phyloP scores from a whole-genome alignment of 306 rosid species.

The Neltuma alba region DNA sequence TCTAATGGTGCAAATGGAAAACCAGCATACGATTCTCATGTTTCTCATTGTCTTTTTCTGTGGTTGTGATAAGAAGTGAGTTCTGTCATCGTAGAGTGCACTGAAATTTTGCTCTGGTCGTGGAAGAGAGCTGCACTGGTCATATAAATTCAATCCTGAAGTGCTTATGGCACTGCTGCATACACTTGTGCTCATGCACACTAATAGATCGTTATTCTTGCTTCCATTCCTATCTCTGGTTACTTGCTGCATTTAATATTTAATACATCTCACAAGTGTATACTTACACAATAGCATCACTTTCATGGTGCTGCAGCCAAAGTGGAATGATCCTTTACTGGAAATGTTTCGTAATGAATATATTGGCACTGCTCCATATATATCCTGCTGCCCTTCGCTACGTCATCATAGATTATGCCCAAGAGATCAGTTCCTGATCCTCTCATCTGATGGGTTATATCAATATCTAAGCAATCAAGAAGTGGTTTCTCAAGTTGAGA shows the following conservation, averaged over 20 bases:
- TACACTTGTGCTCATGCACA: not conserved
- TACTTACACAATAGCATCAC: slow-evolving; percentile 37
- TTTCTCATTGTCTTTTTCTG: not conserved
- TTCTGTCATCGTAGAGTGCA: not conserved
- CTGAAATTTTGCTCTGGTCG: slow-evolving; percentile 6
- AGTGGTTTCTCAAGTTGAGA: slow-evolving; percentile 94
- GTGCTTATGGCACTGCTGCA: slow-evolving; percentile 24
- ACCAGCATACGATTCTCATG: not conserved
- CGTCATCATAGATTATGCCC: slow-evolving; percentile 85
- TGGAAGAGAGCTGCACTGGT: not conserved
- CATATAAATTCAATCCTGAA: not conserved
- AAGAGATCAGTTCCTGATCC: slow-evolving; percentile 88
- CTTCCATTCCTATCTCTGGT: slow-evolving; percentile 30
- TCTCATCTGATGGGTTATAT: slow-evolving; percentile 96
- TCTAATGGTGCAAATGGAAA: not conserved
- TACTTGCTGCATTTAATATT: slow-evolving; percentile 21
- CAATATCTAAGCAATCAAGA: slow-evolving; percentile 95
- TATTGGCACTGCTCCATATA: slow-evolving; percentile 90
- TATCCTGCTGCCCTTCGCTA: slow-evolving; percentile 94
- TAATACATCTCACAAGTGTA: slow-evolving; percentile 12
- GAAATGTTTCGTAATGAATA: slow-evolving; percentile 97
- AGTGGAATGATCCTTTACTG: slow-evolving; percentile 80
- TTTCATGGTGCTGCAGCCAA: slow-evolving; percentile 72
- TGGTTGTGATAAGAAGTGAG: not conserved
- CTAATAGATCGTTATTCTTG: slow-evolving; percentile 30